A percentile compares a stretch with the other conserved stretches of the same genome.
phyloP scores from a whole-genome alignment of 1,139 yeast genomes.

The Pichia sp. region DNA sequence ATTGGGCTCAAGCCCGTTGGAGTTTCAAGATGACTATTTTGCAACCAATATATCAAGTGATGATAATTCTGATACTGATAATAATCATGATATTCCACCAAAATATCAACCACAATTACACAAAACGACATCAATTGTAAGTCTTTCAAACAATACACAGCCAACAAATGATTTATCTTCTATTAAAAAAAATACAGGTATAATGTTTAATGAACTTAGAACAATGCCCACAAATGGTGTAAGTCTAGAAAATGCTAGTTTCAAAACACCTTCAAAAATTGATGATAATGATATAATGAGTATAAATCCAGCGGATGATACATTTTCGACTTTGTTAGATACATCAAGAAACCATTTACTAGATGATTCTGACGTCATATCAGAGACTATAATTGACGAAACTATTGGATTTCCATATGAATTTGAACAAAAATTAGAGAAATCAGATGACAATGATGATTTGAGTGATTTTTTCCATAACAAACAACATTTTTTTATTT shows the following conservation, averaged over 20 bases:
- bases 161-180: background rate
- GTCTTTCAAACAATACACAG: no score
- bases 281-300: constrained; percentile 1
- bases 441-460: constrained; percentile 26
- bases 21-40: constrained; percentile 14
- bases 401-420: constrained; percentile 15
- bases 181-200: constrained; percentile 4
- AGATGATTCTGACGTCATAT: background rate
- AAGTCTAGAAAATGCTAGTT: constrained; percentile 8
- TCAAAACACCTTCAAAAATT: background rate
- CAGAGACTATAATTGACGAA: background rate
- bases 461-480: constrained; percentile 37
- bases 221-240: constrained; percentile 11
- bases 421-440: constrained; percentile 20
- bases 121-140: constrained; percentile 7
- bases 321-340: constrained; percentile 3
- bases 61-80: background rate
- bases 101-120: constrained; percentile 1
- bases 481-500: constrained; percentile 67
- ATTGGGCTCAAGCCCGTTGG: constrained; percentile 6
- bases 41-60: constrained; percentile 7
- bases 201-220: constrained; percentile 11
- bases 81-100: background rate
- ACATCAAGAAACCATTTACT: no score
- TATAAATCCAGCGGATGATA: constrained; percentile 6